Evolutionary conservation across 768 basidiomycete genomes (phyloP).

Genomic region (Lactarius tabidus): DNA sequence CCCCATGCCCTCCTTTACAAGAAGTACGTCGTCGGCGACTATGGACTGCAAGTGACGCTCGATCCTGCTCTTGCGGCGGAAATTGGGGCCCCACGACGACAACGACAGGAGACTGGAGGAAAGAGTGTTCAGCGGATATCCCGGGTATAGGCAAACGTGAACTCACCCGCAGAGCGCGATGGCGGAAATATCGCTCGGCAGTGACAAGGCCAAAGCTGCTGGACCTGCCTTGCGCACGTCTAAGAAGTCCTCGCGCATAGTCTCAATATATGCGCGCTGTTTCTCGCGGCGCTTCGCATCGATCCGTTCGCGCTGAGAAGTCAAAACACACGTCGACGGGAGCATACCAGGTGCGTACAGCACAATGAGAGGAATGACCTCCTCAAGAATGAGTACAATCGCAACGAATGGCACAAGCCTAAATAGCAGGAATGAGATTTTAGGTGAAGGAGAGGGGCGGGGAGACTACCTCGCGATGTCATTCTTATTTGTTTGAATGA

Average conservation of each 20-base stretch:
- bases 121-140: neutral
- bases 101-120: constrained; percentile 36
- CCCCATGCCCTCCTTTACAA: constrained; percentile 47
- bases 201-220: constrained; percentile 31
- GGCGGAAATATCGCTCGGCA: constrained; percentile 28
- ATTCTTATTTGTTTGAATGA: constrained; percentile 59
- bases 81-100: constrained; percentile 37
- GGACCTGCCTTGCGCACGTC: constrained; percentile 34
- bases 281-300: constrained; percentile 45
- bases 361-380: constrained; percentile 77
- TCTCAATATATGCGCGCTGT: constrained; percentile 33
- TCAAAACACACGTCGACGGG: constrained; percentile 82
- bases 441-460: neutral
- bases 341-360: constrained; percentile 82
- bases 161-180: constrained; percentile 58
- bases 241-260: constrained; percentile 26
- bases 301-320: constrained; percentile 71
- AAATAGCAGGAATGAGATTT: constrained; percentile 15
- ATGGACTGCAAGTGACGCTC: constrained; percentile 39
- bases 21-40: constrained; percentile 58
- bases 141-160: neutral
- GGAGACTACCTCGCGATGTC: constrained; percentile 65
- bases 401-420: constrained; percentile 78
- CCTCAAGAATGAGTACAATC: constrained; percentile 71
- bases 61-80: constrained; percentile 36